These are phyloP conservation scores for Fusarium heterosporum DNA, from an alignment of 2,329 filamentous ascomycete genomes.

Conservation along the genomic window DNA sequence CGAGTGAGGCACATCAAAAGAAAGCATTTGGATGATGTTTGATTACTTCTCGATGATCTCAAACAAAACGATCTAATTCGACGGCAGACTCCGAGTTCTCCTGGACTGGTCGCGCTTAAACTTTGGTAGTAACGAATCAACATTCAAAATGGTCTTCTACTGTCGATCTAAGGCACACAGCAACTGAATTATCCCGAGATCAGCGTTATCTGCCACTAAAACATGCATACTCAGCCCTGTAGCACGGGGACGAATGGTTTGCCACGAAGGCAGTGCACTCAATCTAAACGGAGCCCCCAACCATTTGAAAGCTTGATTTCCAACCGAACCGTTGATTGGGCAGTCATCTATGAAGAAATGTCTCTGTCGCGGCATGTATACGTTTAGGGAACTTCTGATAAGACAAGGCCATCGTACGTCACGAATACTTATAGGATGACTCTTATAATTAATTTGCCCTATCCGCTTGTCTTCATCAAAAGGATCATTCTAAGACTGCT, in stretches of 20 bases:
- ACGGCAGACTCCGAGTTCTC: neutral
- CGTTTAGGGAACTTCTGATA: neutral
- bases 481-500: no score
- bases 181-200: slow-evolving; percentile 10
- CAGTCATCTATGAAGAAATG: no score
- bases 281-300: neutral
- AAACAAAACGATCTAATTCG: neutral
- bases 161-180: slow-evolving; percentile 15
- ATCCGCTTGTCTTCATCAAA: neutral
- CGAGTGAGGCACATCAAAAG: neutral
- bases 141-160: neutral
- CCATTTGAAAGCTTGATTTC: neutral
- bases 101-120: neutral
- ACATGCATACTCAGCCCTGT: slow-evolving; percentile 28
- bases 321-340: neutral
- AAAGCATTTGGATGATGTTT: neutral
- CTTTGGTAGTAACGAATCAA: slow-evolving; percentile 5
- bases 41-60: neutral
- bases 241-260: neutral
- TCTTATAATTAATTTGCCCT: neutral
- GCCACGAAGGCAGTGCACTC: slow-evolving; percentile 13
- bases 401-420: neutral
- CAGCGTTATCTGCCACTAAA: slow-evolving; percentile 7
- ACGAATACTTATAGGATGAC: neutral
- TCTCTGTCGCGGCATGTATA: neutral